Percentiles rank a stretch among this genome's conserved stretches.
These are phyloP conservation scores for Ganoderma meredithae DNA, from an alignment of 1,284 basidiomycete species.

Conservation along the genomic window DNA sequence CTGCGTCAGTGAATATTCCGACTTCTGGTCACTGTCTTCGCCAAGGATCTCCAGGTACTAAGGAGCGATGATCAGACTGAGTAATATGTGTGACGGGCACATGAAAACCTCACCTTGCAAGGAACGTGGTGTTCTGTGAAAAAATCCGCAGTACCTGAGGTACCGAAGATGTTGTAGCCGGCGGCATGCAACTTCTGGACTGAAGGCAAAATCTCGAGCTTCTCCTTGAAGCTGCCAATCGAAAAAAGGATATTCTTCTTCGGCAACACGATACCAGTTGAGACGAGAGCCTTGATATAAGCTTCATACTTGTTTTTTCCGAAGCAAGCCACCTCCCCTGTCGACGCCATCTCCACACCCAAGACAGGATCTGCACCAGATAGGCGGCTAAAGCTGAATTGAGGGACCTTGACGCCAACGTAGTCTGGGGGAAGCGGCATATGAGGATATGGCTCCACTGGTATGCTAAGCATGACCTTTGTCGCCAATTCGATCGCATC, in stretches of 20 bases:
- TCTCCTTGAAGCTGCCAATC: slow-evolving; percentile 97
- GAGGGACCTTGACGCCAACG: slow-evolving; percentile 98
- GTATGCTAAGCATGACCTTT: slow-evolving; percentile 94
- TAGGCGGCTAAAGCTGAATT: slow-evolving; percentile 96
- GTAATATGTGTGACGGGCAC: background rate
- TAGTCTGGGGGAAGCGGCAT: slow-evolving; percentile 89
- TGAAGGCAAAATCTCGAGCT: slow-evolving; percentile 94
- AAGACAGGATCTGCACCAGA: slow-evolving; percentile 97
- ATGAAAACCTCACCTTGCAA: slow-evolving; percentile 69
- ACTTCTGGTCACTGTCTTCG: slow-evolving; percentile 86
- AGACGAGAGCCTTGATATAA: slow-evolving; percentile 96
- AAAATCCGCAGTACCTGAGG: slow-evolving; percentile 96
- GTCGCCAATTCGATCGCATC: slow-evolving; percentile 99
- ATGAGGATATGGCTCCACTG: slow-evolving; percentile 92
- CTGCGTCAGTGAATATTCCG: slow-evolving; percentile 94
- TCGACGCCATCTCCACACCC: slow-evolving; percentile 99
- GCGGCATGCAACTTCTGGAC: slow-evolving; percentile 96
- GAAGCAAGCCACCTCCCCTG: slow-evolving; percentile 98
- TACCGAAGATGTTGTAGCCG: slow-evolving; percentile 97
- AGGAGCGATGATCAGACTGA: slow-evolving; percentile 11
- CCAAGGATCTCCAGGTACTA: slow-evolving; percentile 89
- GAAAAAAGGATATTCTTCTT: slow-evolving; percentile 97
- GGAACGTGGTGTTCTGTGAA: slow-evolving; percentile 86
- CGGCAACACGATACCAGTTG: slow-evolving; percentile 93
- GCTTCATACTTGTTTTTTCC: slow-evolving; percentile 98